phyloP scores from a whole-genome alignment of 306 rosid species.

The Lupinus albus region DNA sequence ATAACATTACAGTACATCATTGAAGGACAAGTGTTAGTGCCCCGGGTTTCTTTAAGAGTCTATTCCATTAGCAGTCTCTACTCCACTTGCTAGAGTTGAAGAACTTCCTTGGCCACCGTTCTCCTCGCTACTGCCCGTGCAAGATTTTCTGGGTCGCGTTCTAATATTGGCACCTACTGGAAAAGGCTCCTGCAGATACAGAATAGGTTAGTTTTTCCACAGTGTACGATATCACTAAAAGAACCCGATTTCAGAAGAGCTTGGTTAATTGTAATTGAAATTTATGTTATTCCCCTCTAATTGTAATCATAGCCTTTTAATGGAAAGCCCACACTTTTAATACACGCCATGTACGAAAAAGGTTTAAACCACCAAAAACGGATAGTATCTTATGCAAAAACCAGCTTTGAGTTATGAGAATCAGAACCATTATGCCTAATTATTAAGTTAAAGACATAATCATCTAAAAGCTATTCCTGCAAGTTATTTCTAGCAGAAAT shows the following conservation, averaged over 20 bases:
- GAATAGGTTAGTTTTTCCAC: slow-evolving; percentile 24
- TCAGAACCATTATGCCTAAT: slow-evolving; percentile 1
- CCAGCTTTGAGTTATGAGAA: background rate
- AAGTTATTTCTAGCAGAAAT: background rate
- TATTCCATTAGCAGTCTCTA: slow-evolving; percentile 50
- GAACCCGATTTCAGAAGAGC: slow-evolving; percentile 10
- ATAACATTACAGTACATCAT: slow-evolving; percentile 18
- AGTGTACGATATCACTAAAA: slow-evolving; percentile 19
- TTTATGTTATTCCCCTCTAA: background rate
- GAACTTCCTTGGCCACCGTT: slow-evolving; percentile 53
- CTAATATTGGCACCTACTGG: slow-evolving; percentile 68
- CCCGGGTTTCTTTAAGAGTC: slow-evolving; percentile 43
- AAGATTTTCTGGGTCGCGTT: slow-evolving; percentile 59
- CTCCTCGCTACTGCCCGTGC: slow-evolving; percentile 47
- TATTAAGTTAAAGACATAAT: background rate
- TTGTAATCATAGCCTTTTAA: background rate
- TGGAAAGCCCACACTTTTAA: background rate
- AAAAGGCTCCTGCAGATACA: slow-evolving; percentile 65
- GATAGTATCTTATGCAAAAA: slow-evolving; percentile 12
- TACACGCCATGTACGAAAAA: slow-evolving; percentile 9
- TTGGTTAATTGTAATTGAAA: slow-evolving; percentile 6
- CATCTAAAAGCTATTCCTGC: background rate
- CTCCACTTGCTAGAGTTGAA: slow-evolving; percentile 49
- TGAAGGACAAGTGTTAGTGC: slow-evolving; percentile 44
- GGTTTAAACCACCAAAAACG: slow-evolving; percentile 12